Conservation (phyloP, 139 green algal species). For the Zygnema circumcarinatum region DNA sequence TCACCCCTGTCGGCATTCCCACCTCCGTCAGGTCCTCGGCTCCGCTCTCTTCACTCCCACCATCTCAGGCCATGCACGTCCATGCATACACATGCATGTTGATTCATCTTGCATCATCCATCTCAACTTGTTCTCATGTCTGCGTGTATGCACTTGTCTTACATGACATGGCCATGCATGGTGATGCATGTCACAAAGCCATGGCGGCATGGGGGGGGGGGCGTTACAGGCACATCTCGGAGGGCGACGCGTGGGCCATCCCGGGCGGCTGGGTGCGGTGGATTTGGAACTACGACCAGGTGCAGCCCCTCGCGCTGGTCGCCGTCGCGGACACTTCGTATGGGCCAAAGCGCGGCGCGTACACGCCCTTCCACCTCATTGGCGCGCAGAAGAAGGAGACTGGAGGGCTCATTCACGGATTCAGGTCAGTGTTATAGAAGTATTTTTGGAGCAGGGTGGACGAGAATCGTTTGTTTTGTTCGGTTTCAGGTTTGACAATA, state of each 20-base stretch:
- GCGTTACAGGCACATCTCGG: constrained; percentile 1
- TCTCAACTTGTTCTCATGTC: too few species aligned
- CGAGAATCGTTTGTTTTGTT: background rate
- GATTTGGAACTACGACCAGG: constrained; percentile 35
- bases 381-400: constrained; percentile 41
- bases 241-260: constrained; percentile 32
- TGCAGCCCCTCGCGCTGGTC: constrained; percentile 10
- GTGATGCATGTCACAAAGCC: too few species aligned
- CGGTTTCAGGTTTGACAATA: too few species aligned
- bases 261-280: constrained; percentile 39
- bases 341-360: constrained; percentile 24
- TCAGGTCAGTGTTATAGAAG: constrained; percentile 38
- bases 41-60: background rate
- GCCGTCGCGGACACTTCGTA: constrained; percentile 33
- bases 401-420: constrained; percentile 45
- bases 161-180: too few species aligned
- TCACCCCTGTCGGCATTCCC: constrained; percentile 49
- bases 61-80: too few species aligned
- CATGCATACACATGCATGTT: too few species aligned
- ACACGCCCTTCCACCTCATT: constrained; percentile 51
- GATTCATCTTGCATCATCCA: too few species aligned
- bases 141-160: too few species aligned
- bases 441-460: background rate
- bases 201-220: too few species aligned
- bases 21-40: constrained; percentile 28